These are phyloP conservation scores for Arctium lappa DNA, from an alignment of 129 eudicot genomes.

Conservation along the genomic window DNA sequence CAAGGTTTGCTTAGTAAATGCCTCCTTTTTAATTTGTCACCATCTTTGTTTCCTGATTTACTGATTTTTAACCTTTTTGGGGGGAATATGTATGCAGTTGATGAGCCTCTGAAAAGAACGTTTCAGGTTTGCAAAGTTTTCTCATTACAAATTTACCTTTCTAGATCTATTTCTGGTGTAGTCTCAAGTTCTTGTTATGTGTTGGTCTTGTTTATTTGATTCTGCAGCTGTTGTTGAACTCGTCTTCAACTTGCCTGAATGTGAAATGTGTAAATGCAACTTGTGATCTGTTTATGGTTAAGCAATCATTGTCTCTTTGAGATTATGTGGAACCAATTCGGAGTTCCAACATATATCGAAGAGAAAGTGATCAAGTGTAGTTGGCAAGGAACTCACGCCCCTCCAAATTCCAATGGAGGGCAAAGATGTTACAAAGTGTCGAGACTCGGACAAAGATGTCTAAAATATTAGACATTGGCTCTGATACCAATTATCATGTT, in stretches of 20 bases:
- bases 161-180: neutral
- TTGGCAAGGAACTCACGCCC: too few relatives aligned
- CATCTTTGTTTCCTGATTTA: neutral
- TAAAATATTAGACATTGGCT: too few relatives aligned
- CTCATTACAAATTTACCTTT: neutral
- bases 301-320: too few relatives aligned
- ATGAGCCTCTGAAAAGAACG: constrained; percentile 57
- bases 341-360: too few relatives aligned
- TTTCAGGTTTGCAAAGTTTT: constrained; percentile 53
- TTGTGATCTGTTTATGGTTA: neutral
- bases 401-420: too few relatives aligned
- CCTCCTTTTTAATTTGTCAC: neutral
- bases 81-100: constrained; percentile 46
- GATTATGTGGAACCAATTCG: too few relatives aligned
- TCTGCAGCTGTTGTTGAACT: neutral
- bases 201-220: neutral
- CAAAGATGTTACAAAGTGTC: too few relatives aligned
- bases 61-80: neutral
- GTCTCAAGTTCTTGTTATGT: neutral
- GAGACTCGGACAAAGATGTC: too few relatives aligned
- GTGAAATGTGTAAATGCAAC: neutral
- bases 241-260: neutral
- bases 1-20: constrained; percentile 37
- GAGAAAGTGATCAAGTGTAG: too few relatives aligned
- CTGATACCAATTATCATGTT: too few relatives aligned